Evolutionary conservation across 495 filamentous ascomycete genomes (phyloP).

Genomic region (Hypoxylon fuscum): DNA sequence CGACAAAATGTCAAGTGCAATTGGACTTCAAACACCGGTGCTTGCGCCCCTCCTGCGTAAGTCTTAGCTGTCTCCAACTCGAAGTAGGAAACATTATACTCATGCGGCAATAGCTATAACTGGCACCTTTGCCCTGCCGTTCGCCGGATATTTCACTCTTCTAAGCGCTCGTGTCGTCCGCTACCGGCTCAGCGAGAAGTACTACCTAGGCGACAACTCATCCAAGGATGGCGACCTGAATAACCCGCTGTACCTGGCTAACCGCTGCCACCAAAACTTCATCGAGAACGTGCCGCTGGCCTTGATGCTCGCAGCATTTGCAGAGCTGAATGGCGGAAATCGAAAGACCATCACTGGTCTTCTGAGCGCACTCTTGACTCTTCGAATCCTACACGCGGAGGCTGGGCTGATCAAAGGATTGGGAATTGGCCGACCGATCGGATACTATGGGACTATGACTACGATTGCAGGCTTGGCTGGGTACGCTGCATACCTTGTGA

Average conservation of each 20-base stretch:
- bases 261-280: slow-evolving; percentile 53
- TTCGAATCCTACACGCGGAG: slow-evolving; percentile 52
- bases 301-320: slow-evolving; percentile 40
- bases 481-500: slow-evolving; percentile 50
- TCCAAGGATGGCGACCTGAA: slow-evolving; percentile 23
- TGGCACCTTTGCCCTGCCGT: slow-evolving; percentile 56
- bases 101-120: slow-evolving; percentile 46
- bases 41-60: slow-evolving; percentile 34
- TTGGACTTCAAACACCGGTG: slow-evolving; percentile 15
- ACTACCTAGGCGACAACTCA: slow-evolving; percentile 46
- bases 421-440: slow-evolving; percentile 45
- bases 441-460: slow-evolving; percentile 50
- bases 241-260: slow-evolving; percentile 44
- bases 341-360: slow-evolving; percentile 46
- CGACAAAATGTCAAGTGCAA: slow-evolving; percentile 21
- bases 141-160: slow-evolving; percentile 55
- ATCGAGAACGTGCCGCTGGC: slow-evolving; percentile 53
- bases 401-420: slow-evolving; percentile 48
- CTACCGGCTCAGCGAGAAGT: slow-evolving; percentile 46
- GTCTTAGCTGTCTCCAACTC: not conserved
- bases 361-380: slow-evolving; percentile 48
- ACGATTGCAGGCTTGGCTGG: slow-evolving; percentile 49
- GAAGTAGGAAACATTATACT: slow-evolving; percentile 5
- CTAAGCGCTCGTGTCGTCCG: slow-evolving; percentile 52
- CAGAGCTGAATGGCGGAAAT: slow-evolving; percentile 55